Conservation (phyloP, 345 rosid genomes). For the Ceriops decandra region DNA sequence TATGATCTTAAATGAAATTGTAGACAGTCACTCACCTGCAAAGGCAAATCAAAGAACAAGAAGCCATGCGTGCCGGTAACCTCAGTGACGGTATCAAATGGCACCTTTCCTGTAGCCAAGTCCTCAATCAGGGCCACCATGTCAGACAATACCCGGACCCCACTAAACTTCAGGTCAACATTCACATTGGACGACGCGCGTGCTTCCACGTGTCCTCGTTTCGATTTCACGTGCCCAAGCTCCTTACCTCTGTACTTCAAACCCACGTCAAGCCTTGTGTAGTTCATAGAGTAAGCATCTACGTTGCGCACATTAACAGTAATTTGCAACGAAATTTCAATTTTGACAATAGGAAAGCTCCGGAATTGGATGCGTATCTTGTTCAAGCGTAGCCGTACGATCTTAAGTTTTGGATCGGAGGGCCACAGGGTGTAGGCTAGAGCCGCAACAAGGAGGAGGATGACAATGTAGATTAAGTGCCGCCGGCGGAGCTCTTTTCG, state of each 20-base stretch:
- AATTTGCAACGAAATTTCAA: conserved; percentile 53
- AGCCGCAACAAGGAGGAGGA: conserved; percentile 31
- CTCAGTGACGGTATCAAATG: conserved; percentile 48
- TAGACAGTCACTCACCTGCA: conserved; percentile 42
- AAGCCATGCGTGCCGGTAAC: conserved; percentile 58
- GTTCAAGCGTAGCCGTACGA: conserved; percentile 46
- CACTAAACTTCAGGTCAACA: conserved; percentile 55
- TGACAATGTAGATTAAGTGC: conserved; percentile 10
- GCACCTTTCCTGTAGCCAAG: conserved; percentile 36
- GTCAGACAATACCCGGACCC: conserved; percentile 55
- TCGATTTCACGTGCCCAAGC: conserved; percentile 65
- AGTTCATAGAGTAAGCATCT: conserved; percentile 67
- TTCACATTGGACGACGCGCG: conserved; percentile 54
- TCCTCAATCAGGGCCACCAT: conserved; percentile 46
- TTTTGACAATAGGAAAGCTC: conserved; percentile 36
- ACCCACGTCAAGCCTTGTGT: conserved; percentile 44
- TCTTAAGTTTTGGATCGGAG: conserved; percentile 57
- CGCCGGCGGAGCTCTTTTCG: conserved; percentile 5
- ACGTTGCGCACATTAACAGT: conserved; percentile 57
- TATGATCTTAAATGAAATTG: no score
- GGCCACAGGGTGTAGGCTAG: conserved; percentile 61
- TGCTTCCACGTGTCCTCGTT: conserved; percentile 57
- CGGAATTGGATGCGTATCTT: conserved; percentile 40
- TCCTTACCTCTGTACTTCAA: conserved; percentile 60
- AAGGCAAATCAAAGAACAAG: conserved; percentile 48